A percentile compares a stretch with the other conserved stretches of the same genome.
Conservation (phyloP, 208 protist species). For the Leishmania aethiopica region DNA sequence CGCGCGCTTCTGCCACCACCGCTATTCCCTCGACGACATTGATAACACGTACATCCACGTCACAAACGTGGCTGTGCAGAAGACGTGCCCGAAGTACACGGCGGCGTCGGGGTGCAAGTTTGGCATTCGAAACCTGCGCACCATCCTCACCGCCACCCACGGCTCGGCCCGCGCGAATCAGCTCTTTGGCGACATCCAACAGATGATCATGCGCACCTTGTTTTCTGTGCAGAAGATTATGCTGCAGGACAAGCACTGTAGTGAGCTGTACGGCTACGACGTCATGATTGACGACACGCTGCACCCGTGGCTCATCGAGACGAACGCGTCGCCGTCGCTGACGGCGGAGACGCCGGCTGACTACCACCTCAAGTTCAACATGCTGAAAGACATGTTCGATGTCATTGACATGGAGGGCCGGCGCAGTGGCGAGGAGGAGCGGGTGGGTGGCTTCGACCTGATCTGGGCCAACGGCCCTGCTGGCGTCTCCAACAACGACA, state of each 20-base stretch:
- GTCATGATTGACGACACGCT: slow-evolving; percentile 89
- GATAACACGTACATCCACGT: slow-evolving; percentile 96
- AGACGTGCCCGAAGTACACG: slow-evolving; percentile 93
- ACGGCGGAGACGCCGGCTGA: slow-evolving; percentile 94
- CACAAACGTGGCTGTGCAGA: slow-evolving; percentile 97
- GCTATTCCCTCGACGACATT: slow-evolving; percentile 91
- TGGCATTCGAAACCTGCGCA: slow-evolving; percentile 80
- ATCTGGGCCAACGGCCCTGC: slow-evolving; percentile 88
- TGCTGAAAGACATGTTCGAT: slow-evolving; percentile 94
- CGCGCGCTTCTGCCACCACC: slow-evolving; percentile 92
- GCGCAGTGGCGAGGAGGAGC: slow-evolving; percentile 69
- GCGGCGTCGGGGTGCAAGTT: slow-evolving; percentile 84
- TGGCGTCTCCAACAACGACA: slow-evolving; percentile 28
- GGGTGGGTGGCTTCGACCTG: slow-evolving; percentile 90
- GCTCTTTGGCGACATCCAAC: slow-evolving; percentile 93
- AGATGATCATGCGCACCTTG: slow-evolving; percentile 88
- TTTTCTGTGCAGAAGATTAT: slow-evolving; percentile 83
- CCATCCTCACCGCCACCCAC: slow-evolving; percentile 84
- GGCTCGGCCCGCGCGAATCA: slow-evolving; percentile 81
- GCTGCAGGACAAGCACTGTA: slow-evolving; percentile 87
- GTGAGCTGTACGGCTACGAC: slow-evolving; percentile 93
- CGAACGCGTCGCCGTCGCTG: slow-evolving; percentile 92
- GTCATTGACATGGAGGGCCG: slow-evolving; percentile 89
- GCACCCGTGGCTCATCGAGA: slow-evolving; percentile 91
- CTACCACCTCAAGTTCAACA: slow-evolving; percentile 95